Base-by-base conservation (phyloP, 2,329 filamentous ascomycete genomes). In the Endothia cerciana region DNA sequence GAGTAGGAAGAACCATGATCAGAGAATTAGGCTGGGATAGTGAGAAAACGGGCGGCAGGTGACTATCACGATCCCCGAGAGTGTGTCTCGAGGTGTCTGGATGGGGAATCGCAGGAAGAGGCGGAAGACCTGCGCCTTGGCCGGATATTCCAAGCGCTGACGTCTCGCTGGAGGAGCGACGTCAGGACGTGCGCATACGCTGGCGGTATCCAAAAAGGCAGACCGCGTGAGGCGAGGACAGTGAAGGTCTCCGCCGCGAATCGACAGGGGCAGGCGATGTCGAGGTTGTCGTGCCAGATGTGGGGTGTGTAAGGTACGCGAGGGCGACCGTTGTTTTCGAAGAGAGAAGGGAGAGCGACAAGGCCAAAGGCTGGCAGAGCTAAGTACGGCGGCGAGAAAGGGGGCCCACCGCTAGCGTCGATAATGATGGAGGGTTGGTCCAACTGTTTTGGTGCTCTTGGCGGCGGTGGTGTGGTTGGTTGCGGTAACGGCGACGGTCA, bases 1-100 rank as follows among this genome's bases (percentile, higher is more conserved):
- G 13, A 19, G 36, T 49, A 25, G 57, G 13, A n/a, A 60, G 49
- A 43, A 57, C 43, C 66, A 68, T 68, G 15, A 47, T 62, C n/a
- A 40, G 8, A 43, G 36, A 2, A 30, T 33, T 43, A 47, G 49
- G 19, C 8, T 49, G 56, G n/a, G 33, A 30, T 8, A 28, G 19
- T 43, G 22, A 33, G 36, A 5, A 59, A 67, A 57, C 65, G 63
- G 65, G 59, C 60, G 63, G 60, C 59, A 63, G 41, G 45, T 41
- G 55, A 41, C 5, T 28, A 60, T 22, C 55, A 41, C 19, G 5
- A 41, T 57, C 53, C 7, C 3, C 17, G 19, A 15, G 8, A n/a
- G 36, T 22, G 19, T 8, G 7, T 25, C 10, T 30, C 13, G 22
- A 28, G 47, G 47, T 22, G 22, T 22, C 6, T n/a, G 13, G 47